Evolutionary conservation across 371 early-diverging fungal species (phyloP).

Genomic region (Rhizopus arrhizus): DNA sequence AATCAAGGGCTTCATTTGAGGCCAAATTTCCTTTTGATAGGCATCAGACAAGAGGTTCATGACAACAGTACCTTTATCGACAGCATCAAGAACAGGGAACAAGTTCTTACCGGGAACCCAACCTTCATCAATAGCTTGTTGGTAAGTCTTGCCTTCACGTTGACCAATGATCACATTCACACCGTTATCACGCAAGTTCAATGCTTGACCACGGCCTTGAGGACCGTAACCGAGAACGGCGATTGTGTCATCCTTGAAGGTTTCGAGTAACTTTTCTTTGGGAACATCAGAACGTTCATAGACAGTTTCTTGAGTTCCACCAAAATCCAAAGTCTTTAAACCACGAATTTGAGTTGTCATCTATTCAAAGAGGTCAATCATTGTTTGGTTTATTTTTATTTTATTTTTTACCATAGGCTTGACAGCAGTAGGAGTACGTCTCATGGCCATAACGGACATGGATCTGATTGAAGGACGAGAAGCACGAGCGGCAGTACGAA

Average conservation of each 20-base stretch:
- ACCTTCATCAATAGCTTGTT: constrained; percentile 92
- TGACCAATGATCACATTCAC: constrained; percentile 95
- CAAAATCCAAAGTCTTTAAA: constrained; percentile 93
- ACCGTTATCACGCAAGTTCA: constrained; percentile 96
- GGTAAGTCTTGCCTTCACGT: constrained; percentile 92
- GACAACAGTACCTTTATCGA: constrained; percentile 88
- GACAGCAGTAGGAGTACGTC: constrained; percentile 30
- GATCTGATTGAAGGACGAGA: constrained; percentile 37
- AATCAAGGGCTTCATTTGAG: constrained; percentile 83
- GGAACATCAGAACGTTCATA: constrained; percentile 96
- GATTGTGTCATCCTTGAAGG: constrained; percentile 93
- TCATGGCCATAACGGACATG: constrained; percentile 26
- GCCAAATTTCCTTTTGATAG: constrained; percentile 93
- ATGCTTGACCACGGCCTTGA: constrained; percentile 95
- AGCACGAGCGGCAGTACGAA: constrained; percentile 48
- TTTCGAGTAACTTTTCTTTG: constrained; percentile 84
- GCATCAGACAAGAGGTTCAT: constrained; percentile 97
- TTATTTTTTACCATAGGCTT: constrained; percentile 33
- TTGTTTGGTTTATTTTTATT: neutral
- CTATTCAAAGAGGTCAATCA: neutral
- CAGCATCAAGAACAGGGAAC: constrained; percentile 92
- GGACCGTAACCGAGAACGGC: constrained; percentile 98
- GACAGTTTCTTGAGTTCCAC: constrained; percentile 89
- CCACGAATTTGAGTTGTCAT: constrained; percentile 69
- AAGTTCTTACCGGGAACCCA: constrained; percentile 96